Evolutionary conservation across 2,329 filamentous ascomycete species (phyloP).

Genomic region (Colletotrichum costaricense): DNA sequence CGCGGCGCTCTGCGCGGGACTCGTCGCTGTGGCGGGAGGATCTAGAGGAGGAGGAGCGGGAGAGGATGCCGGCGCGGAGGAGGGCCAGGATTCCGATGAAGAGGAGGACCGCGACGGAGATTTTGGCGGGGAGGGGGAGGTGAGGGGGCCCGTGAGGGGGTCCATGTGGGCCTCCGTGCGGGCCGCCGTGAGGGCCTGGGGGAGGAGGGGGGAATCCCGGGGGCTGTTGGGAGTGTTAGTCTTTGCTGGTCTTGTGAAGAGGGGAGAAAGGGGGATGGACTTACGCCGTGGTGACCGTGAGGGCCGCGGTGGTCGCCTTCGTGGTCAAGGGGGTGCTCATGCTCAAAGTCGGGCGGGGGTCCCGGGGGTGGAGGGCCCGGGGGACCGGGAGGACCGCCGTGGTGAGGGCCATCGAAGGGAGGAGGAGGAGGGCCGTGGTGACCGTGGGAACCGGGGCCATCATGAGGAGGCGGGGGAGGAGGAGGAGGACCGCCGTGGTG

Average conservation of each 20-base stretch:
- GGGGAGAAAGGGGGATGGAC: neutral
- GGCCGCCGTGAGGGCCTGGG: conserved; percentile 5
- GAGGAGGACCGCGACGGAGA: conserved; percentile 40
- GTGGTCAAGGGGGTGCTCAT: conserved; percentile 11
- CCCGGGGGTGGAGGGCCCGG: neutral
- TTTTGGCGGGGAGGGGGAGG: conserved; percentile 40
- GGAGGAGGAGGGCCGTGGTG: conserved; percentile 36
- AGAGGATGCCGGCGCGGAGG: conserved; percentile 38
- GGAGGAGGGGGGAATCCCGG: neutral
- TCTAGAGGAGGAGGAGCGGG: conserved; percentile 3
- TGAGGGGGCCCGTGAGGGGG: neutral
- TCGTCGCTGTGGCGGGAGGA: conserved; percentile 6
- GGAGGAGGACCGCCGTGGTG: neutral
- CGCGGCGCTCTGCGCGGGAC: conserved; percentile 28
- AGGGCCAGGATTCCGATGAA: conserved; percentile 39
- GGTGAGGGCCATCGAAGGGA: neutral
- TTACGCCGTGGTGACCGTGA: conserved; percentile 16
- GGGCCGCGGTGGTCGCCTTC: conserved; percentile 9
- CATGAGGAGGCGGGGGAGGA: conserved; percentile 36
- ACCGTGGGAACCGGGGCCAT: conserved; percentile 35
- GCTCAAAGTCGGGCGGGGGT: conserved; percentile 1
- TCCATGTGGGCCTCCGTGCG: neutral
- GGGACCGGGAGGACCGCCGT: conserved; percentile 8
- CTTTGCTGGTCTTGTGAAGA: no score
- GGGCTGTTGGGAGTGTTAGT: neutral